Conservation (phyloP, 345 rosid genomes). For the Draba incana region DNA sequence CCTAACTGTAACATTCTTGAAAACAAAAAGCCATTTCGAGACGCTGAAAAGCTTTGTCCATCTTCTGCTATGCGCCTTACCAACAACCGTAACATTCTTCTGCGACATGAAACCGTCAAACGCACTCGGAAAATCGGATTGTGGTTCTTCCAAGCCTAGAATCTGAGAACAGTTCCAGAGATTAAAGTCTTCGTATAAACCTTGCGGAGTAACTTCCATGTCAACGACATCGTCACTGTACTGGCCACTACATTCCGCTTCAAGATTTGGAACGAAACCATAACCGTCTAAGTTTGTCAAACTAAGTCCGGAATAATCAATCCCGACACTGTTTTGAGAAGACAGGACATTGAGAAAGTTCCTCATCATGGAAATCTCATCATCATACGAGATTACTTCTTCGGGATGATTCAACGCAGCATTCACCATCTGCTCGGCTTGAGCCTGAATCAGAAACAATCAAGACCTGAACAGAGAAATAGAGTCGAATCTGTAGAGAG, state of each 20-base stretch:
- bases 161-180: constrained; percentile 56
- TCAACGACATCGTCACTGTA: constrained; percentile 35
- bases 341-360: constrained; percentile 46
- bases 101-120: constrained; percentile 58
- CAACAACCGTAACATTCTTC: constrained; percentile 44
- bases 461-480: constrained; percentile 2
- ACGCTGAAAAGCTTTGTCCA: constrained; percentile 89
- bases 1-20: constrained; percentile 54
- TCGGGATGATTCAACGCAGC: constrained; percentile 68
- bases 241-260: constrained; percentile 43
- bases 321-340: constrained; percentile 55
- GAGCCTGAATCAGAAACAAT: constrained; percentile 52
- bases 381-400: constrained; percentile 67
- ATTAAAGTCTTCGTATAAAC: constrained; percentile 74
- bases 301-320: constrained; percentile 61
- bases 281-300: constrained; percentile 63
- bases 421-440: constrained; percentile 66
- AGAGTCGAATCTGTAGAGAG: background rate
- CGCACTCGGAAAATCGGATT: constrained; percentile 64
- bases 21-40: constrained; percentile 72
- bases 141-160: constrained; percentile 58
- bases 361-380: constrained; percentile 56
- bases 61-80: constrained; percentile 71
- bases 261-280: constrained; percentile 50
- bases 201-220: constrained; percentile 41